These are phyloP conservation scores for Phlyctochytrium planicorne DNA, from an alignment of 192 early-diverging fungal genomes.

Conservation along the genomic window DNA sequence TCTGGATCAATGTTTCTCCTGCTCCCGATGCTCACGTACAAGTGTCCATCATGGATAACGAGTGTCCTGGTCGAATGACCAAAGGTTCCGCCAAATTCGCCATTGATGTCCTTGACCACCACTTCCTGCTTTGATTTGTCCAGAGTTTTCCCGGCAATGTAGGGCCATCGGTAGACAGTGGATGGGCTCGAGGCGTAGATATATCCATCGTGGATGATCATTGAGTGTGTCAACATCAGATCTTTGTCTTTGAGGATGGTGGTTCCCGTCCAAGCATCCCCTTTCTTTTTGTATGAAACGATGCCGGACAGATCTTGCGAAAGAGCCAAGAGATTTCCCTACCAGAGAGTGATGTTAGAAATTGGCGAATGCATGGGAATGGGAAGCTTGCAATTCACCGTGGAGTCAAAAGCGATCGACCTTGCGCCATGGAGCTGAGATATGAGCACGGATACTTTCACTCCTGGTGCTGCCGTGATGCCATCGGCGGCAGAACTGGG, in stretches of 20 bases:
- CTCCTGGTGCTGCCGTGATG: too few relatives aligned
- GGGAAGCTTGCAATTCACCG: too few relatives aligned
- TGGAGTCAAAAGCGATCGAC: too few relatives aligned
- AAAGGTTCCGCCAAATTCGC: constrained; percentile 10
- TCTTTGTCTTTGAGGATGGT: constrained; percentile 21
- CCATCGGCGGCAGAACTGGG: too few relatives aligned
- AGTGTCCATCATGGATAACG: constrained; percentile 14
- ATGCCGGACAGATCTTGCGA: too few relatives aligned
- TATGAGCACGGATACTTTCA: too few relatives aligned
- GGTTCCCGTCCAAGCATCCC: too few relatives aligned
- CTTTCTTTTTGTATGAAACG: too few relatives aligned
- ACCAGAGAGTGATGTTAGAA: too few relatives aligned
- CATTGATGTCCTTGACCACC: constrained; percentile 36
- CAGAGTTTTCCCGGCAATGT: not conserved
- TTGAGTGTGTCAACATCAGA: constrained; percentile 30
- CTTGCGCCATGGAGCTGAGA: too few relatives aligned
- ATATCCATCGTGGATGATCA: constrained; percentile 22
- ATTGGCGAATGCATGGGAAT: too few relatives aligned
- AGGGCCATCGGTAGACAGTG: constrained; percentile 33
- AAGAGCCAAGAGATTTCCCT: too few relatives aligned
- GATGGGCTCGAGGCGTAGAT: constrained; percentile 31
- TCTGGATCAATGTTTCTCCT: constrained; percentile 34
- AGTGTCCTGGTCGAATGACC: constrained; percentile 37
- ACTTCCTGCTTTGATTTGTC: not conserved
- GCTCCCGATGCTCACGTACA: constrained; percentile 37